Evolutionary conservation across 2,329 filamentous ascomycete genomes (phyloP).

Genomic region (Fusarium transvaalense): DNA sequence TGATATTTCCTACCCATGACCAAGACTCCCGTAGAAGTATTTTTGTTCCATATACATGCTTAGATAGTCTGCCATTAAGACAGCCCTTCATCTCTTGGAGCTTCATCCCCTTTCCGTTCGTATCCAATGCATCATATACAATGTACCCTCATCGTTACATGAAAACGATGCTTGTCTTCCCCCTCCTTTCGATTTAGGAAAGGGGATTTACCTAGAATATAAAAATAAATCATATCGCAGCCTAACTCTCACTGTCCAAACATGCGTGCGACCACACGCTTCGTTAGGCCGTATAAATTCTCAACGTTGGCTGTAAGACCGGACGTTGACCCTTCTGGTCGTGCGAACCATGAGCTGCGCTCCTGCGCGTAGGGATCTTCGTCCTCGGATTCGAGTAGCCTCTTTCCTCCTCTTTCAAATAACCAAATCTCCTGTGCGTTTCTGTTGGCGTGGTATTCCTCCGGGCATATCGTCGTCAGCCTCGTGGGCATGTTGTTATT

Average conservation of each 20-base stretch:
- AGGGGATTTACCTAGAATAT: conserved; percentile 19
- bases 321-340: conserved; percentile 18
- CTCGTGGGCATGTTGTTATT: conserved; percentile 14
- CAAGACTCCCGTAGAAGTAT: conserved; percentile 44
- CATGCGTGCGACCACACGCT: conserved; percentile 34
- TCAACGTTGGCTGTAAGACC: conserved; percentile 24
- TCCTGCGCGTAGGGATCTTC: conserved; percentile 12
- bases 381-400: conserved; percentile 29
- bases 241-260: conserved; percentile 28
- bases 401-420: conserved; percentile 43
- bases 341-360: conserved; percentile 23
- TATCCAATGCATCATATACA: conserved; percentile 43
- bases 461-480: conserved; percentile 30
- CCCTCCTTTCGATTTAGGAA: neutral
- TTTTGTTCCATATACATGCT: conserved; percentile 46
- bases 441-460: conserved; percentile 40
- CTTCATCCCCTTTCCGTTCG: neutral
- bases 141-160: conserved; percentile 13
- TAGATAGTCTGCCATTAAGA: conserved; percentile 42
- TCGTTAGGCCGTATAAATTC: conserved; percentile 30
- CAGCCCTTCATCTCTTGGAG: conserved; percentile 16
- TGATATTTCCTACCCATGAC: conserved; percentile 49
- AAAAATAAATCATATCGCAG: conserved; percentile 6
- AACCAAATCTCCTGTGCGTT: conserved; percentile 41
- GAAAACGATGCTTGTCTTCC: conserved; percentile 2